Percentiles rank a stretch among this genome's conserved stretches.
phyloP scores from a whole-genome alignment of 2,329 filamentous ascomycete genomes.

The Ilyonectria robusta region DNA sequence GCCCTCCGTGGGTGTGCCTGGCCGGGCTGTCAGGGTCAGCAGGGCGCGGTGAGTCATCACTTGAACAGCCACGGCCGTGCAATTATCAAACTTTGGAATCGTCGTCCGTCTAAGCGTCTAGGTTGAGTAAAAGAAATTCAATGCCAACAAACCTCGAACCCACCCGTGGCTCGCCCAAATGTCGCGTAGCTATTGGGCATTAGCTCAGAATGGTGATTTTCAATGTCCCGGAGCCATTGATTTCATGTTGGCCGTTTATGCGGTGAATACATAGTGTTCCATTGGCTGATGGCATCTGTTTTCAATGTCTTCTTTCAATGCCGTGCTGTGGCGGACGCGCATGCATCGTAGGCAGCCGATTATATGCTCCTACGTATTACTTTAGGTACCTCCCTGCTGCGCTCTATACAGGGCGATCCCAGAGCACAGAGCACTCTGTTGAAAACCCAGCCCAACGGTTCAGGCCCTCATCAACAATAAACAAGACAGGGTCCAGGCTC shows the following conservation, averaged over 20 bases:
- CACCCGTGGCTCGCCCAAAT: background rate
- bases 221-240: background rate
- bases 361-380: background rate
- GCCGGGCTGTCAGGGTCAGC: slow-evolving; percentile 10
- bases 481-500: slow-evolving; percentile 38
- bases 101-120: background rate
- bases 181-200: background rate
- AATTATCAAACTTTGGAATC: slow-evolving; percentile 4
- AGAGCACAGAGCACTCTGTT: slow-evolving; percentile 4
- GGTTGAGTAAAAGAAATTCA: background rate
- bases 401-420: background rate
- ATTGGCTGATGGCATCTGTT: background rate
- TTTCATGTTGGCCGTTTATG: background rate
- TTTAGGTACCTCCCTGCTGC: background rate
- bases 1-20: background rate
- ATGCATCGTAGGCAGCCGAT: background rate
- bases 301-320: background rate
- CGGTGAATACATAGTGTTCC: background rate
- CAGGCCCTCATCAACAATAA: slow-evolving; percentile 38
- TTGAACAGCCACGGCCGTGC: slow-evolving; percentile 12
- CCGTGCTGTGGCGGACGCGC: background rate
- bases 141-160: background rate
- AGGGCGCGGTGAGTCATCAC: slow-evolving; percentile 26
- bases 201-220: background rate
- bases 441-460: slow-evolving; percentile 44